phyloP scores from a whole-genome alignment of 208 protist genomes.

The Trypanosoma rangeli region DNA sequence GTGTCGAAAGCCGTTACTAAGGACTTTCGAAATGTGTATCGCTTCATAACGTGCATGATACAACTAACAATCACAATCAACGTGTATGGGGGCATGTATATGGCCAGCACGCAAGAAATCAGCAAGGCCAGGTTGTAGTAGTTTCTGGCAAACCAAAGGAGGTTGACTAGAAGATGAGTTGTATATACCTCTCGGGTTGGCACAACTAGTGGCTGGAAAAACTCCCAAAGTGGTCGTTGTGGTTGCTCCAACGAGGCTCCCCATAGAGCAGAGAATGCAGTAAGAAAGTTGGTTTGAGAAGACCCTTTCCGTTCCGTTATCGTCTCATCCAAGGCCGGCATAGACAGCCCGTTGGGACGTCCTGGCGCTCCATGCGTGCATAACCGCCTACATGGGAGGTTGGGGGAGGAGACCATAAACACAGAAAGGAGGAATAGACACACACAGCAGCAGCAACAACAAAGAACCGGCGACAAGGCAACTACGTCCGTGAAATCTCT shows the following conservation, averaged over 20 bases:
- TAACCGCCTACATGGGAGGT: not conserved
- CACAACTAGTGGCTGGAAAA: conserved; percentile 23
- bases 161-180: conserved; percentile 31
- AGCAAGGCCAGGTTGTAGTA: conserved; percentile 32
- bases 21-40: not conserved
- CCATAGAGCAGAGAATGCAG: conserved; percentile 13
- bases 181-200: conserved; percentile 28
- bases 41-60: conserved; percentile 18
- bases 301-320: not conserved
- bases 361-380: not conserved
- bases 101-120: conserved; percentile 6
- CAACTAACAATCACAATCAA: conserved; percentile 14
- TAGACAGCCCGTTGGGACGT: not conserved
- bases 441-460: conserved; percentile 11
- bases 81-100: conserved; percentile 17
- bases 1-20: not conserved
- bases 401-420: not conserved
- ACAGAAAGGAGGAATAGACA: conserved; percentile 12
- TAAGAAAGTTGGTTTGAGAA: not conserved
- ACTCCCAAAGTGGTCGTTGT: conserved; percentile 11
- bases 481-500: not conserved
- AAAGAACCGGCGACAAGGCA: conserved; percentile 5
- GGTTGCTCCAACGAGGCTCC: conserved; percentile 22
- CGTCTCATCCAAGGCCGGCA: not conserved
- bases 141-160: conserved; percentile 40